Base-by-base conservation (phyloP, 2,329 filamentous ascomycete genomes). In the Fusarium xylarioides region DNA sequence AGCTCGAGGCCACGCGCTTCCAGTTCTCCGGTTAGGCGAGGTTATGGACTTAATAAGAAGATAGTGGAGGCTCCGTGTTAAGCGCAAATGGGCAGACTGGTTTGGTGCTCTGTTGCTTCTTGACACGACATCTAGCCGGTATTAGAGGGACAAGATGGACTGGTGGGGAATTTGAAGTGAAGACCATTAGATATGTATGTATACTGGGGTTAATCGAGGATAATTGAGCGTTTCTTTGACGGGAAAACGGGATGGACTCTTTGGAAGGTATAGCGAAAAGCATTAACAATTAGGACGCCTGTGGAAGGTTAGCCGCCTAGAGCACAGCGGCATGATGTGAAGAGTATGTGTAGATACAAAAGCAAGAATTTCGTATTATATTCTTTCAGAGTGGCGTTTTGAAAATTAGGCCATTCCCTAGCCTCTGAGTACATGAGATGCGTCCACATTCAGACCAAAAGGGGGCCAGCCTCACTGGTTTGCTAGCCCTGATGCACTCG, bases 1-100 rank as follows among this genome's bases (percentile, higher is more conserved):
- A 94, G 79, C 85, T 98, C 65, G 95, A 97, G 83, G 94, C 95
- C 30, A 91, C 92, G 28, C 90, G 93, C 73, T 98, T 98, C 85
- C 92, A 93, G 76, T 98, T 97, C 61, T 80, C 80, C n/a, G 83
- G 83, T 57, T 84, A 73, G 80, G 46, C 15, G 30, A 32, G 40
- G 47, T 15, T 14, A 47, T 40, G 34, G 28, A 34, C 26, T 57
- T 52, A 47, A 60, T 34, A 43, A 55, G 30, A 49, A 43, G 43
- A 37, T 14, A 56, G 53, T 52, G 53, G 40, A 35, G 49, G 35
- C 30, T 52, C 38, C 35, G 42, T 49, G 43, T 53, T 32, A 15
- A 58, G 21, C 44, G 44, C 40, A 58, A 52, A 32, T 34, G 49
- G 28, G 28, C 53, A 55, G 50, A 42, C 40, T 54, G 54, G 50